Percentiles rank a stretch among this genome's conserved stretches.
Evolutionary conservation across 164 flowering plant species (phyloP).

Genomic region (Paratinospora sagittata): DNA sequence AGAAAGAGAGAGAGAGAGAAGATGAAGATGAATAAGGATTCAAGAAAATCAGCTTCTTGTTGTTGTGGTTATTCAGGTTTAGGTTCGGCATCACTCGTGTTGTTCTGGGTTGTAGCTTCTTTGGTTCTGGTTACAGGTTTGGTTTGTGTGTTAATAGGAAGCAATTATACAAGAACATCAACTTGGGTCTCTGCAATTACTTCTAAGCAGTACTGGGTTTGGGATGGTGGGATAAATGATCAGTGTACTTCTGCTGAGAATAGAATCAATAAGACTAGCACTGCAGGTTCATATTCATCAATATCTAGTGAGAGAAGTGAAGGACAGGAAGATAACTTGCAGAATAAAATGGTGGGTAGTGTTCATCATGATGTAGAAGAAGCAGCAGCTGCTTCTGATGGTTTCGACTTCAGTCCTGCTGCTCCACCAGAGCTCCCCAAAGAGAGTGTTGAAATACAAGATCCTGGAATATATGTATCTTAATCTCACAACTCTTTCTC

Average conservation of each 20-base stretch:
- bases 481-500: neutral
- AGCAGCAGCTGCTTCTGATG: slow-evolving; percentile 14
- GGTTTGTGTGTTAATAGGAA: slow-evolving; percentile 15
- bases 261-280: neutral
- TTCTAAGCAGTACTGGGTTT: slow-evolving; percentile 14
- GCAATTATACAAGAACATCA: slow-evolving; percentile 17
- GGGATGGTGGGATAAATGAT: neutral
- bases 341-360: slow-evolving; percentile 6
- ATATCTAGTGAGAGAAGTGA: neutral
- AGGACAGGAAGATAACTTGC: slow-evolving; percentile 3
- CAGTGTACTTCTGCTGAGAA: too few species aligned
- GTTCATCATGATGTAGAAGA: neutral
- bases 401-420: too few species aligned
- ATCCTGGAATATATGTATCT: neutral
- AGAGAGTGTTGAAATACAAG: slow-evolving; percentile 1
- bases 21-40: neutral
- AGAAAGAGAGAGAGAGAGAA: slow-evolving; percentile 2
- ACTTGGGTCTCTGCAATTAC: slow-evolving; percentile 20
- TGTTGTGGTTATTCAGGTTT: slow-evolving; percentile 7
- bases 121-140: slow-evolving; percentile 26
- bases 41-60: neutral
- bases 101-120: slow-evolving; percentile 30
- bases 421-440: neutral
- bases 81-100: slow-evolving; percentile 21
- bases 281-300: neutral